A percentile compares a stretch with the other conserved stretches of the same genome.
These are phyloP conservation scores for Fusarium proliferatum DNA, from an alignment of 2,329 filamentous ascomycete species.

Conservation along the genomic window DNA sequence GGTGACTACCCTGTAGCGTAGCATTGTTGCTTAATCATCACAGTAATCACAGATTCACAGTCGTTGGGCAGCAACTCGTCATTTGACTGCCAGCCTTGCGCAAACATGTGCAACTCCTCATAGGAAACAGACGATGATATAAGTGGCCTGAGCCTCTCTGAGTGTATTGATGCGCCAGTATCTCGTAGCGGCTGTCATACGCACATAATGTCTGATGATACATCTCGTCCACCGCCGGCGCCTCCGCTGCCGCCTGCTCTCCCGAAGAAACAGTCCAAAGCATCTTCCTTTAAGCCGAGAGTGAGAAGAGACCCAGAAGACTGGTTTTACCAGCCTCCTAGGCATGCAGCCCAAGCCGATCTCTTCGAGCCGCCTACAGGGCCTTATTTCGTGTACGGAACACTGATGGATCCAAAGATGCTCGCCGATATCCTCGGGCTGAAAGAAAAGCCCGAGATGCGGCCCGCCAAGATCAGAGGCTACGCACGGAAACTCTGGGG, in stretches of 20 bases:
- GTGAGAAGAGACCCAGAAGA: too few species aligned
- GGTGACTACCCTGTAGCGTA: background rate
- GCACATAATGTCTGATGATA: background rate
- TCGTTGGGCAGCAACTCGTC: background rate
- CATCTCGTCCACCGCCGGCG: background rate
- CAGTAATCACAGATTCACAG: background rate
- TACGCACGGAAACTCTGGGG: slow-evolving; percentile 7
- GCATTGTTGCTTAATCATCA: background rate
- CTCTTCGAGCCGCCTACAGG: too few species aligned
- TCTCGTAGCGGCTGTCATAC: background rate
- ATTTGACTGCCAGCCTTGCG: too few species aligned
- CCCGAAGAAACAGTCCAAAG: rapidly evolving
- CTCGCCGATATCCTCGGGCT: background rate
- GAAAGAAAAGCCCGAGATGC: background rate
- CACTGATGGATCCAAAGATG: background rate
- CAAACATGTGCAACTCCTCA: too few species aligned
- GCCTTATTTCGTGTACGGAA: too few species aligned
- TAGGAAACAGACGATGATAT: background rate
- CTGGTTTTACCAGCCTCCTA: too few species aligned
- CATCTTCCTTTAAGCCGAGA: background rate
- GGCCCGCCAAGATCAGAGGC: background rate
- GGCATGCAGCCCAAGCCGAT: too few species aligned
- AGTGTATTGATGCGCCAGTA: background rate
- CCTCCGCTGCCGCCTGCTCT: background rate
- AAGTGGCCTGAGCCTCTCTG: rapidly evolving